phyloP scores from a whole-genome alignment of 176 grass and related monocot genomes.

The Carex pumila region DNA sequence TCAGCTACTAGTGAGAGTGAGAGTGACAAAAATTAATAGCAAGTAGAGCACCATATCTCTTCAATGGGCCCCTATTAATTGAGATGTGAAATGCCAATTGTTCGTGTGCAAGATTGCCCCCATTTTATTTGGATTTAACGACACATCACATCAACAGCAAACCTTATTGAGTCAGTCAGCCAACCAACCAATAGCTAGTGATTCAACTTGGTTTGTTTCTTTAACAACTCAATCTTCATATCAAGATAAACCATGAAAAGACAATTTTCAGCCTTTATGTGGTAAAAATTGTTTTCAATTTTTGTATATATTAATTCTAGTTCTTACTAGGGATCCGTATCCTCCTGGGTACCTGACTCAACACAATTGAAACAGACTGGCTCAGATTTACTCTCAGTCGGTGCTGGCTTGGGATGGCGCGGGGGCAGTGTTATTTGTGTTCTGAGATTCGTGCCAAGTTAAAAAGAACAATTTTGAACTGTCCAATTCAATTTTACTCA shows the following conservation, averaged over 20 bases:
- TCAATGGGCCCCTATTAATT: not conserved
- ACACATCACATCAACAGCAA: conserved; percentile 9
- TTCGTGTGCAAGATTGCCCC: not conserved
- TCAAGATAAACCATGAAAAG: not conserved
- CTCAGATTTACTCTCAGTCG: no score
- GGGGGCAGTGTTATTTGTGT: no score
- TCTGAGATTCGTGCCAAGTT: no score
- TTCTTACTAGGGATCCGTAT: not conserved
- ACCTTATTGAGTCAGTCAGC: not conserved
- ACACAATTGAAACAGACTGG: no score
- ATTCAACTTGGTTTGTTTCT: conserved; percentile 1
- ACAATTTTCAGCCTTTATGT: not conserved
- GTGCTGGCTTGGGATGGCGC: no score
- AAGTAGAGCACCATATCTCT: conserved; percentile 7
- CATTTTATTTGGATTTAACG: not conserved
- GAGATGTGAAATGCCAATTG: conserved; percentile 18
- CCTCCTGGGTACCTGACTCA: no score
- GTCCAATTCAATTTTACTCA: no score
- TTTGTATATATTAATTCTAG: not conserved
- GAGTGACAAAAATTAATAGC: conserved; percentile 23
- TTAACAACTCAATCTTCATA: not conserved
- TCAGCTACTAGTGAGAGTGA: conserved; percentile 22
- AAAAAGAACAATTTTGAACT: no score
- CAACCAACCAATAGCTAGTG: not conserved
- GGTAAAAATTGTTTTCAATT: not conserved